These are phyloP conservation scores for Chlorella sp. DNA, from an alignment of 139 green algal species.

Conservation along the genomic window DNA sequence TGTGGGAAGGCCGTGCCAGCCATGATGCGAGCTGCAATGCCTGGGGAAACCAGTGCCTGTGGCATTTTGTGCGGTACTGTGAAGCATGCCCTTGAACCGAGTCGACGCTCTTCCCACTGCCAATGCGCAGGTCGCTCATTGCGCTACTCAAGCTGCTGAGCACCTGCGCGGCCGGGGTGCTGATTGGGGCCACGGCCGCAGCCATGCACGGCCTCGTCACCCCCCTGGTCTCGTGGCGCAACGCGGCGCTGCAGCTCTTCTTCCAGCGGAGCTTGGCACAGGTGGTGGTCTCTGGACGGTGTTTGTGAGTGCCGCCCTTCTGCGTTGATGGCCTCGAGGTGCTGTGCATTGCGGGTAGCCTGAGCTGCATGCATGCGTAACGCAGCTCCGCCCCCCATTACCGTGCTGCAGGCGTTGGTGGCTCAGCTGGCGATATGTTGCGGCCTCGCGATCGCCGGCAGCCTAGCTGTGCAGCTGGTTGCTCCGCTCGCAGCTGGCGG, in stretches of 20 bases:
- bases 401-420: background rate
- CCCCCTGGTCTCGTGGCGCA: conserved; percentile 11
- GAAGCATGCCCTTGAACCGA: too few species aligned
- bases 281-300: background rate
- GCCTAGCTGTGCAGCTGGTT: background rate
- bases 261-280: conserved; percentile 3
- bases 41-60: too few species aligned
- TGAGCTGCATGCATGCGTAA: background rate
- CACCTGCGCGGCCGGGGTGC: background rate
- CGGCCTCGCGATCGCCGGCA: background rate
- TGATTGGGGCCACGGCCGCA: conserved; percentile 5
- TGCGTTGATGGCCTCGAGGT: too few species aligned
- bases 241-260: conserved; percentile 12
- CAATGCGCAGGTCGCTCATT: background rate
- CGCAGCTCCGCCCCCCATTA: background rate
- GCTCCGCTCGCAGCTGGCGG: conserved; percentile 13
- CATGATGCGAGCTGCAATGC: too few species aligned
- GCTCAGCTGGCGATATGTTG: conserved; percentile 20
- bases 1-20: too few species aligned
- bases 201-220: background rate
- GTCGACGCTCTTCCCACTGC: too few species aligned
- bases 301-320: too few species aligned
- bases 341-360: background rate
- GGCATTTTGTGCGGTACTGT: too few species aligned
- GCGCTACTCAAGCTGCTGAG: background rate